Evolutionary conservation across 2,329 filamentous ascomycete genomes (phyloP).

Genomic region (Phaeosphaeria sp.): DNA sequence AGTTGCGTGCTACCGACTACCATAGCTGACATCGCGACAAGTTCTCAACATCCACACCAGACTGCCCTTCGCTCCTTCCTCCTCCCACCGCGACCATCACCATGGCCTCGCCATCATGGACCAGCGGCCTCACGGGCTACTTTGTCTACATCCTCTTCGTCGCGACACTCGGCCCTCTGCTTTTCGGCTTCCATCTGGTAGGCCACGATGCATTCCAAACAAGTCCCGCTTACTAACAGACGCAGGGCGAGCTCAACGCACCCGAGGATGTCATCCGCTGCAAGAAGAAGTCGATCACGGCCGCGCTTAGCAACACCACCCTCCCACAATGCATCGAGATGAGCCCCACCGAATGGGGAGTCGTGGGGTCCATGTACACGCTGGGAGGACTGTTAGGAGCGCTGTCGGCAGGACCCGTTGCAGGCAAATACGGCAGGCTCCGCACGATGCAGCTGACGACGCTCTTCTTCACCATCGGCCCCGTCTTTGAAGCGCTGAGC

Average conservation of each 20-base stretch:
- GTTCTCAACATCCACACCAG: not conserved
- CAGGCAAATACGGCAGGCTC: conserved; percentile 77
- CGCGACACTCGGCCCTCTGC: conserved; percentile 83
- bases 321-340: conserved; percentile 87
- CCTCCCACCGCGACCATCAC: conserved; percentile 19
- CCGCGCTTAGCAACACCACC: conserved; percentile 42
- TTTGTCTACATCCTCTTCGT: conserved; percentile 78
- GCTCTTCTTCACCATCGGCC: conserved; percentile 77
- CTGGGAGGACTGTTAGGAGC: conserved; percentile 87
- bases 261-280: conserved; percentile 94
- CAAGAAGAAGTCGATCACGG: conserved; percentile 64
- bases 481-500: conserved; percentile 76
- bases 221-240: conserved; percentile 24
- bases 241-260: conserved; percentile 89
- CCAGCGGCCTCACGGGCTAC: conserved; percentile 70
- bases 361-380: conserved; percentile 90
- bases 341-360: conserved; percentile 79
- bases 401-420: conserved; percentile 78
- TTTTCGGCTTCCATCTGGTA: conserved; percentile 95
- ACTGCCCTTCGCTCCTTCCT: not conserved
- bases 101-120: conserved; percentile 50
- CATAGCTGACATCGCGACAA: conserved; percentile 10
- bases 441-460: conserved; percentile 79
- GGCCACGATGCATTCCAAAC: conserved; percentile 16
- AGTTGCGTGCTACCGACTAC: conserved; percentile 11